These are phyloP conservation scores for Pseudogymnoascus sp. DNA, from an alignment of 2,329 filamentous ascomycete species.

Conservation along the genomic window DNA sequence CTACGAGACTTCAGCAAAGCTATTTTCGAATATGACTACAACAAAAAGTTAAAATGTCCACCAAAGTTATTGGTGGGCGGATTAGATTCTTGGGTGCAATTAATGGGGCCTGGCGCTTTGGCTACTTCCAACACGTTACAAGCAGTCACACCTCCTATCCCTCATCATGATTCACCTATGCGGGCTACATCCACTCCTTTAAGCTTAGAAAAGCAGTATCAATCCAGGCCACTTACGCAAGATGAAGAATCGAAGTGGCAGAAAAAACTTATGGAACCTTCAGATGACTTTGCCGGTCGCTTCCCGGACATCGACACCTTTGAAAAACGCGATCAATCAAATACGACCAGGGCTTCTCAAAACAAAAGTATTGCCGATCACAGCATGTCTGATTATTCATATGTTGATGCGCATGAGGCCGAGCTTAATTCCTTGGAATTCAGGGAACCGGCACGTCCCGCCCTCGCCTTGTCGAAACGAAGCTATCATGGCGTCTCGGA, in stretches of 20 bases:
- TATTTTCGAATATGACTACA: conserved; percentile 73
- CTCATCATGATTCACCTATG: conserved; percentile 2
- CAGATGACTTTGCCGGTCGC: conserved; percentile 75
- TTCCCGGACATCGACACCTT: conserved; percentile 51
- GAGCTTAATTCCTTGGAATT: conserved; percentile 24
- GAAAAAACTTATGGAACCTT: conserved; percentile 61
- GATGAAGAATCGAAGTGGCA: conserved; percentile 79
- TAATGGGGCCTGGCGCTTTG: conserved; percentile 54
- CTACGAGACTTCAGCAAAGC: conserved; percentile 69
- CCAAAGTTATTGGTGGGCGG: conserved; percentile 78
- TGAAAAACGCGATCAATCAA: conserved; percentile 34
- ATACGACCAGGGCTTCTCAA: conserved; percentile 44
- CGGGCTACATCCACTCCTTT: conserved; percentile 8
- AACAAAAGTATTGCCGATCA: conserved; percentile 50
- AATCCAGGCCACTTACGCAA: conserved; percentile 60
- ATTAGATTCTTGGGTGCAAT: conserved; percentile 74
- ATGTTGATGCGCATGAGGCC: conserved; percentile 16
- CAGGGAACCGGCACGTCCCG: conserved; percentile 33
- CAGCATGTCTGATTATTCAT: conserved; percentile 11
- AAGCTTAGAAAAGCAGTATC: conserved; percentile 30
- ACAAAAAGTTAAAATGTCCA: conserved; percentile 60
- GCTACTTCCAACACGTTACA: conserved; percentile 42
- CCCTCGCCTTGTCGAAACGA: conserved; percentile 45
- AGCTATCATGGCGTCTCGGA: conserved; percentile 79
- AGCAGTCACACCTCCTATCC: neutral